Percentiles rank a stretch among this genome's conserved stretches.
Conservation (phyloP, 208 protist genomes). For the Trypanosoma melophagium region DNA sequence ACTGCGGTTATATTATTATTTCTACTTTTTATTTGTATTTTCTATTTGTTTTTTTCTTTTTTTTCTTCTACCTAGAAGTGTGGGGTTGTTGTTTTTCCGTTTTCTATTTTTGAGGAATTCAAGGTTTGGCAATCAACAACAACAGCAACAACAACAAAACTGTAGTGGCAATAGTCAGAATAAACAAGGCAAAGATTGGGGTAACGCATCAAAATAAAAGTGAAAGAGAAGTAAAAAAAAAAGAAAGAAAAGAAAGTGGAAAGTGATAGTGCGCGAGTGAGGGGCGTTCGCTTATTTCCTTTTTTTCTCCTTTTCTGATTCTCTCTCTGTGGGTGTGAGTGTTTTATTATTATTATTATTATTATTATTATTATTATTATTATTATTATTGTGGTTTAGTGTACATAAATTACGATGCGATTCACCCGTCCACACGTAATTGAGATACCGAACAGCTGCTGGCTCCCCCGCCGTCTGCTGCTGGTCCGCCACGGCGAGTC, state of each 20-base stretch:
- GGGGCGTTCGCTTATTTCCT: not conserved
- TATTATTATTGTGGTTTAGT: not conserved
- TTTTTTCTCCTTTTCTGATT: not conserved
- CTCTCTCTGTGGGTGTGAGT: too few relatives aligned
- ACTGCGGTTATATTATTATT: not conserved
- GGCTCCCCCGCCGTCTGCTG: slow-evolving; percentile 79
- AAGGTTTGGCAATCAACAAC: not conserved
- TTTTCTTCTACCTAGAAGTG: not conserved
- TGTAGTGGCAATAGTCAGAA: not conserved
- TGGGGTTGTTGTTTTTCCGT: not conserved
- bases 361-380: too few relatives aligned
- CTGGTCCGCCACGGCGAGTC: slow-evolving; percentile 88
- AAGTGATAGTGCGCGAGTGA: not conserved
- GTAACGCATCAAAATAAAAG: not conserved
- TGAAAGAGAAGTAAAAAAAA: not conserved
- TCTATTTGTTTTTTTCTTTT: slow-evolving; percentile 8
- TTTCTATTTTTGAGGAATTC: not conserved
- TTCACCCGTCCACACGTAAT: not conserved
- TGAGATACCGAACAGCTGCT: slow-evolving; percentile 32
- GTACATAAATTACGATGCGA: not conserved
- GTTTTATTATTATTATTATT: too few relatives aligned
- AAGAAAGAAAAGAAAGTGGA: not conserved
- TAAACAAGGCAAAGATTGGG: not conserved
- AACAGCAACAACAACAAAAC: not conserved
- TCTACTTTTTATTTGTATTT: not conserved